Conservation (phyloP, 2,329 filamentous ascomycete genomes). For the Talaromyces sp. region DNA sequence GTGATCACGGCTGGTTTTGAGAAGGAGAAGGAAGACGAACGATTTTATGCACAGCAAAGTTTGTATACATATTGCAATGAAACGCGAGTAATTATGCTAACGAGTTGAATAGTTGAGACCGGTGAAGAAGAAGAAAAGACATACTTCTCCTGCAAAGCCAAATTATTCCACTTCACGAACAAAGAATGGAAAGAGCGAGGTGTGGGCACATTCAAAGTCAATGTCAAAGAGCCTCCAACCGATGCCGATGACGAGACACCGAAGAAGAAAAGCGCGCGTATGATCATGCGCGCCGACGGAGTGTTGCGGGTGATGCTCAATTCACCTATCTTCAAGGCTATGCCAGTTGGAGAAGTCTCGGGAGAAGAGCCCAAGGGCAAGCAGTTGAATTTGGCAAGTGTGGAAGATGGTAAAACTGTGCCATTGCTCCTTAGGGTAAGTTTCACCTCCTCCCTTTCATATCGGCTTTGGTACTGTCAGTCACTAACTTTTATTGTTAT, state of each 20-base stretch:
- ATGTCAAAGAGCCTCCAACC: constrained; percentile 62
- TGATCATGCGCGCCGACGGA: constrained; percentile 89
- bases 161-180: constrained; percentile 75
- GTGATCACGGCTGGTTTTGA: constrained; percentile 49
- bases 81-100: constrained; percentile 26
- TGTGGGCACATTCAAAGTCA: constrained; percentile 78
- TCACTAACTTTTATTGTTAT: constrained; percentile 1
- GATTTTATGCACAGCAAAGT: constrained; percentile 62
- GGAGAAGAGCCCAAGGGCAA: constrained; percentile 67
- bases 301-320: constrained; percentile 85
- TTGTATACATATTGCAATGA: constrained; percentile 32
- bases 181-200: constrained; percentile 88
- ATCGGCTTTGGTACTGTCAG: background rate
- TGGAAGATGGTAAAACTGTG: constrained; percentile 52
- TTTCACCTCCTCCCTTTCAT: constrained; percentile 6
- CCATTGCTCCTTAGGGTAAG: constrained; percentile 57
- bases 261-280: constrained; percentile 53
- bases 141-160: constrained; percentile 71
- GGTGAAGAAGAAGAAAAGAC: constrained; percentile 82
- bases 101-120: constrained; percentile 63
- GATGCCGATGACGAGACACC: constrained; percentile 33
- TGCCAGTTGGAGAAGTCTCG: constrained; percentile 67
- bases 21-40: constrained; percentile 47
- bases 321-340: constrained; percentile 71
- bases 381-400: constrained; percentile 61